A percentile compares a stretch with the other conserved stretches of the same genome.
Conservation (phyloP, 192 early-diverging fungal genomes). For the Coemansia sp. region DNA sequence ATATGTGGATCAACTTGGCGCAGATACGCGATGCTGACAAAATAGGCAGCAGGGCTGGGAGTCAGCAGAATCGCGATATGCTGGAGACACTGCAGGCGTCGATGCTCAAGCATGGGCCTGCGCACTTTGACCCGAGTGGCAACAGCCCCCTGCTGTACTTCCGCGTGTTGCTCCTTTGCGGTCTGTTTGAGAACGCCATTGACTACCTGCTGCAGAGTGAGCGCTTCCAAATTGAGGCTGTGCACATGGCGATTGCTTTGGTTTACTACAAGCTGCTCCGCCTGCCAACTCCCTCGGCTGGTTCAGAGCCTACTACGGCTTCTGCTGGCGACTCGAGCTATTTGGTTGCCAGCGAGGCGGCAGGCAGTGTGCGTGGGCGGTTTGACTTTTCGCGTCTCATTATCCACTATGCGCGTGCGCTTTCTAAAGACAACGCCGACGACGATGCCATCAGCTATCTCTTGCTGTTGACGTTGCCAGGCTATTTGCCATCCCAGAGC, state of each 20-base stretch:
- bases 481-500: background rate
- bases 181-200: conserved; percentile 91
- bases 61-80: conserved; percentile 17
- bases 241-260: conserved; percentile 88
- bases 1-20: conserved; percentile 85
- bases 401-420: conserved; percentile 40
- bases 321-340: conserved; percentile 25
- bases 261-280: conserved; percentile 78
- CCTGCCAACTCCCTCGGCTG: conserved; percentile 54
- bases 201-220: conserved; percentile 68
- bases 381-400: conserved; percentile 43
- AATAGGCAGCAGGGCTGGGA: conserved; percentile 59
- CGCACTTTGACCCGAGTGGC: conserved; percentile 70
- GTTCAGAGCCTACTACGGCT: background rate
- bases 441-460: conserved; percentile 37
- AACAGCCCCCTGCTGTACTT: conserved; percentile 78
- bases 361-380: background rate
- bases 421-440: conserved; percentile 32
- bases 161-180: conserved; percentile 77
- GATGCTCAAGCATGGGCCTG: conserved; percentile 69
- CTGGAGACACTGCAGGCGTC: conserved; percentile 68
- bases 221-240: conserved; percentile 73
- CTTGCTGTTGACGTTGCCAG: conserved; percentile 44
- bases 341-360: conserved; percentile 15
- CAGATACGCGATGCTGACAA: conserved; percentile 60